Conservation (phyloP, 371 early-diverging fungal species). For the Circinella umbellata region DNA sequence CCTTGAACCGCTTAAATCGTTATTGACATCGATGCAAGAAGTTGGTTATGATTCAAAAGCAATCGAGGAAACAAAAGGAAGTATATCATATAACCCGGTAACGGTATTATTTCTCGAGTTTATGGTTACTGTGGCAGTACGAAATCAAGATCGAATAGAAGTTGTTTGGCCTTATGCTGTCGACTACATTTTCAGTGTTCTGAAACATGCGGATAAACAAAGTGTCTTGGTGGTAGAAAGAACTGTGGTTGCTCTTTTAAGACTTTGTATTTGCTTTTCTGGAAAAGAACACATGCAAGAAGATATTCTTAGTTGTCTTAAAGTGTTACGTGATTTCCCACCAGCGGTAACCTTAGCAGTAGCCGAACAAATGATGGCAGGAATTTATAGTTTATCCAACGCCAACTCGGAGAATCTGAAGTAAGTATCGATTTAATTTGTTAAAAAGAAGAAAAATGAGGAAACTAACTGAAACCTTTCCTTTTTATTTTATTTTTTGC, state of each 20-base stretch:
- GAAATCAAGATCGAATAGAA: constrained; percentile 71
- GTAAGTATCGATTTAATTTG: constrained; percentile 25
- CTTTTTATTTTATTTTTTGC: background rate
- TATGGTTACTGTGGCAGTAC: constrained; percentile 73
- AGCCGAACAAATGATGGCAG: constrained; percentile 84
- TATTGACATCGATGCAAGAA: constrained; percentile 61
- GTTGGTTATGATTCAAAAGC: constrained; percentile 43
- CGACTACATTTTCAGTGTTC: constrained; percentile 68
- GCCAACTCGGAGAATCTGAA: constrained; percentile 53
- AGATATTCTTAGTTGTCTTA: constrained; percentile 68
- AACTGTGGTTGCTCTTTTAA: constrained; percentile 75
- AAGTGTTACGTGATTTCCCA: constrained; percentile 66
- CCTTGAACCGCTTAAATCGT: constrained; percentile 59
- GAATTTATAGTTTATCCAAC: constrained; percentile 65
- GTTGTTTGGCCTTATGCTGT: constrained; percentile 73
- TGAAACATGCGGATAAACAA: constrained; percentile 71
- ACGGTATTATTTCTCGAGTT: constrained; percentile 79
- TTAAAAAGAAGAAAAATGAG: background rate
- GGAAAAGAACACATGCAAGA: constrained; percentile 67
- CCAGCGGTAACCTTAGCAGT: constrained; percentile 69
- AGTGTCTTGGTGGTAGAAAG: constrained; percentile 76
- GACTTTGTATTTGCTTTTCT: constrained; percentile 73
- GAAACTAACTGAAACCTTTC: background rate
- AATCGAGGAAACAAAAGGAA: constrained; percentile 42
- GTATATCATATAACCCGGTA: constrained; percentile 67